Evolutionary conservation across 2,329 filamentous ascomycete genomes (phyloP), one percentile per base, ranked within the genome.

Genomic region (Neofusicoccum ribis): DNA sequence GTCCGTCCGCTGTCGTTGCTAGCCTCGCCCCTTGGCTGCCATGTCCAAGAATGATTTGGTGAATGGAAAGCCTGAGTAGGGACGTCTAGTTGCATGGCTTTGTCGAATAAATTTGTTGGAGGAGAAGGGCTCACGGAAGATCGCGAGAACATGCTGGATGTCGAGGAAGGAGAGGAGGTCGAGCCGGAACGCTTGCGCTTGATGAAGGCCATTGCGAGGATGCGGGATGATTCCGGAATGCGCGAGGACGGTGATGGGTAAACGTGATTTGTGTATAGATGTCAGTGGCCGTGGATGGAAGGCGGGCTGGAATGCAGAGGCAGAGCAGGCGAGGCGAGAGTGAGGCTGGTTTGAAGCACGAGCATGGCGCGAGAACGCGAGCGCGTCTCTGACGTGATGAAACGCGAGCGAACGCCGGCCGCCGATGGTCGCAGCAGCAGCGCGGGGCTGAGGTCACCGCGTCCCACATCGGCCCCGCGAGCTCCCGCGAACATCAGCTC

Each of bases 141-240:
- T 37, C 63, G 63, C 37, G 63, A 65, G 44, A 65, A 61, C 65
- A 74, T 73, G 73, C 75, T 78, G 65, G 76, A 77, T 41, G 78
- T 74, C 49, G 81, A 79, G 41, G 80, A 72, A 17, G 82, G 68
- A 14, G 72, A 79, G 15, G 83, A 81, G 68, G 81, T 79, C 47
- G 77, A 73, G 47, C 69, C 66, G 50, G 70, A 69, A 39, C 85
- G 83, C 73, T 88, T 88, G 72, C 86, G 85, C 74, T 88, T 88
- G 5, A 31, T 7, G 73, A 84, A 77, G 23, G 79, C 78, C 85
- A 88, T 87, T 17, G 9, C 70, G 56, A 34, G 15, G 46, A 14
- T 50, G 39, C 1, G 23, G n/a, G n/a, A 39, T 20, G n/a, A 8
- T 20, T 31, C 7, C n/a, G 31, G 43, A 12, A 50, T 17, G 20